Base-by-base conservation (phyloP, 192 early-diverging fungal genomes). In the Pilaira anomala region DNA sequence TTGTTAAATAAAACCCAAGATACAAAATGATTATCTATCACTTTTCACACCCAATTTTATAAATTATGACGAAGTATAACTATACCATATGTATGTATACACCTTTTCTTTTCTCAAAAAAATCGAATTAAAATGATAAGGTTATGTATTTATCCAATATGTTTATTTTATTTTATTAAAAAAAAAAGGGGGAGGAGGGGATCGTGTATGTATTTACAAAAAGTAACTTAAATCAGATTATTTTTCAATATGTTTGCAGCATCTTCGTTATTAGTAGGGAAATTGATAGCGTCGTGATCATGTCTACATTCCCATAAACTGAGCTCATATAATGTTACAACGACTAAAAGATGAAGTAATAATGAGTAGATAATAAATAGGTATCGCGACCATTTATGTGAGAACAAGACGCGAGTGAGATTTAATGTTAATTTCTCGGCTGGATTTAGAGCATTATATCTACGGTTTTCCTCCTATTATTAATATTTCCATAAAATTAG, bases 331-430 rank as follows among this genome's bases (percentile, higher is more conserved):
- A 94, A 52, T 16, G 87, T 86, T 24, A 80, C 75, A 14, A 93
- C 79, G 8, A 97, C 93, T 54, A 97, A 68, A 21, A 92, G 60
- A 71, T 97, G 95, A 26, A 97, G 74, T 30, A 86, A 67, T 13
- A 81, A 73, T 4, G 83, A 79, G 66, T 93, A 93, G 19, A 74
- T 66, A 13, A 91, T 79, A 50, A 93, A 79, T 48, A 90, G 79
- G 45, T 71, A 75, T 19, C 92, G 63, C 14, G 87, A 77, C 73
- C 85, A 86, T 73, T 81, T 79, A 74, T 89, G 88, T 16, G 84
- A 81, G 30, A 87, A 64, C 5, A 93, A 65, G 33, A 91, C 55
- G 1, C 80, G 65, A 22, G 86, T 87, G 48, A 91, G 77, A 8
- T 78, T 75, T 49, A 89, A 65, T 45, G 85, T 85, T 5, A 84